phyloP scores from a whole-genome alignment of 768 basidiomycete genomes.

The Boletus rex-veris region DNA sequence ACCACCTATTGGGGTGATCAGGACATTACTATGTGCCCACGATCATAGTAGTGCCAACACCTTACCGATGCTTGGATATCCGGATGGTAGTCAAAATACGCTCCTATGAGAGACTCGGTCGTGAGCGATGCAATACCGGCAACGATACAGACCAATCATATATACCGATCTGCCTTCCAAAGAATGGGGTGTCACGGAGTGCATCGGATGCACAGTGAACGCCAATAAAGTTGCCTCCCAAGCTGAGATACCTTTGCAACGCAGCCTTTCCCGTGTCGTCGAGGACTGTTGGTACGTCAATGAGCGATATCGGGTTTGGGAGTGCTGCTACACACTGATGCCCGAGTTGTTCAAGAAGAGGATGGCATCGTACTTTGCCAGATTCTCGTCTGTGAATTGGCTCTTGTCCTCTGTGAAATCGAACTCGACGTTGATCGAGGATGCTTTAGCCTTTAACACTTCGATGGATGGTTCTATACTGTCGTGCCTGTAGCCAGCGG shows the following conservation, averaged over 20 bases:
- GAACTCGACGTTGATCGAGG: constrained; percentile 51
- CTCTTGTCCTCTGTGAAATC: constrained; percentile 61
- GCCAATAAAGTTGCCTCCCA: constrained; percentile 68
- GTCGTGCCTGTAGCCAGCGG: constrained; percentile 64
- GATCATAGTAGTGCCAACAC: background rate
- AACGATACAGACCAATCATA: background rate
- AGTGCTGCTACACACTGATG: constrained; percentile 46
- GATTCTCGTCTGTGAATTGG: constrained; percentile 52
- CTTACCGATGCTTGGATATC: constrained; percentile 61
- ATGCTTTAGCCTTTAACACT: constrained; percentile 44
- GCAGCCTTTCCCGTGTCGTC: constrained; percentile 56
- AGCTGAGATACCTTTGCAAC: constrained; percentile 59
- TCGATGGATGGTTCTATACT: constrained; percentile 70
- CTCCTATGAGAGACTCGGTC: constrained; percentile 35
- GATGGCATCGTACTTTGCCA: constrained; percentile 59
- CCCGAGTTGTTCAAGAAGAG: constrained; percentile 69
- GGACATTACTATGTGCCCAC: background rate
- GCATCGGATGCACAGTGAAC: constrained; percentile 66
- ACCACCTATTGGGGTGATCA: constrained; percentile 44
- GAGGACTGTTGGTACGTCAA: constrained; percentile 40
- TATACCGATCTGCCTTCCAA: constrained; percentile 53
- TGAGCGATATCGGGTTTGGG: background rate
- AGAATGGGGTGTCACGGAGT: constrained; percentile 56
- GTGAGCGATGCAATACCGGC: background rate
- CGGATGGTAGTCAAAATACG: constrained; percentile 72